Percentiles rank a stretch among this genome's conserved stretches.
Evolutionary conservation across 257 asterid species (phyloP).

Genomic region (Avicennia marina): DNA sequence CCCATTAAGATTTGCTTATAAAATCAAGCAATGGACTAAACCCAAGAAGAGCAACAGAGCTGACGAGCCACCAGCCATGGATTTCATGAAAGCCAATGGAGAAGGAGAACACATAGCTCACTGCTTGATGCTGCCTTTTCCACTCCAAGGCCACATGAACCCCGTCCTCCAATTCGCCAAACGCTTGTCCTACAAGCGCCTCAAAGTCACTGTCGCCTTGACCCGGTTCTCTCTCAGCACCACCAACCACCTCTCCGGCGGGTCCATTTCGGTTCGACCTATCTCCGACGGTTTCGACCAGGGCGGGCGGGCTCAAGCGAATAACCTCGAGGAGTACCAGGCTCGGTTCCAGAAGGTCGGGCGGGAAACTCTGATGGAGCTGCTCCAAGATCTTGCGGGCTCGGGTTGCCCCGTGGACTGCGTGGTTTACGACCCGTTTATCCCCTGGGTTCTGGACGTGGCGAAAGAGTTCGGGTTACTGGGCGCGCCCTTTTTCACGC

Average conservation of each 20-base stretch:
- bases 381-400: slow-evolving; percentile 5
- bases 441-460: slow-evolving; percentile 14
- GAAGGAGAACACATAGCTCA: slow-evolving; percentile 7
- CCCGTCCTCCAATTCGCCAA: slow-evolving; percentile 39
- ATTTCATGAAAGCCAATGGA: too few species aligned
- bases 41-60: too few species aligned
- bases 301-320: slow-evolving; percentile 5
- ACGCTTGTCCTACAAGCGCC: slow-evolving; percentile 20
- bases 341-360: slow-evolving; percentile 19
- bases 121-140: slow-evolving; percentile 23
- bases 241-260: slow-evolving; percentile 4
- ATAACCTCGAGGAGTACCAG: background rate
- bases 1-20: too few species aligned
- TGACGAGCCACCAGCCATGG: too few species aligned
- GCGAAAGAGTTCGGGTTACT: slow-evolving; percentile 1
- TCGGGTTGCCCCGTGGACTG: slow-evolving; percentile 22
- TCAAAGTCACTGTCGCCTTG: slow-evolving; percentile 19
- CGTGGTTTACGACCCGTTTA: slow-evolving; percentile 21
- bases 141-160: slow-evolving; percentile 35
- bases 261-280: slow-evolving; percentile 24
- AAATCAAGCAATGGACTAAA: too few species aligned
- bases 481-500: slow-evolving; percentile 17
- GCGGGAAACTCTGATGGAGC: slow-evolving; percentile 9
- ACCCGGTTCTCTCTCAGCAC: slow-evolving; percentile 21
- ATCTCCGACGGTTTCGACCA: slow-evolving; percentile 46